Evolutionary conservation across 2,329 filamentous ascomycete genomes (phyloP).

Genomic region (Thelonectria discophora): DNA sequence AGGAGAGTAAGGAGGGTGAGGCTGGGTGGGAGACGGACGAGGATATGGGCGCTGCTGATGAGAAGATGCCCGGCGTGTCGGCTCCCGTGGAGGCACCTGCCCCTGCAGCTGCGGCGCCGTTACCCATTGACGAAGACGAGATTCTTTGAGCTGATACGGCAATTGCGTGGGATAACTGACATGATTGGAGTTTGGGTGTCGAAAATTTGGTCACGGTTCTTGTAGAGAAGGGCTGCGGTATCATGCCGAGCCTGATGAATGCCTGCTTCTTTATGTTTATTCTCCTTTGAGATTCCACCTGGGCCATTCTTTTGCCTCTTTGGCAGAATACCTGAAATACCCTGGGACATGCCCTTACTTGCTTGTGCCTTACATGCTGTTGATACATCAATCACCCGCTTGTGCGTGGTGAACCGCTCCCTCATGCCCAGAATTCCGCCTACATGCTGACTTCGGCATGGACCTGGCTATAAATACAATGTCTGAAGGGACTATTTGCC

Average conservation of each 20-base stretch:
- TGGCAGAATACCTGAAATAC: constrained; percentile 37
- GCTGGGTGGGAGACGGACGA: constrained; percentile 49
- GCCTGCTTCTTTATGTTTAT: constrained; percentile 17
- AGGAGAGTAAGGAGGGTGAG: constrained; percentile 36
- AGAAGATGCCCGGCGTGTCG: constrained; percentile 7
- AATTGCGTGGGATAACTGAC: constrained; percentile 16
- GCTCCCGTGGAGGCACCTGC: constrained; percentile 11
- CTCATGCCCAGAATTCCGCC: neutral
- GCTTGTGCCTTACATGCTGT: constrained; percentile 16
- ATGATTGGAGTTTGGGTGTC: constrained; percentile 40
- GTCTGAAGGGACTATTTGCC: constrained; percentile 13
- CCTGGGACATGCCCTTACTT: too few species aligned
- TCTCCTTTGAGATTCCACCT: constrained; percentile 16
- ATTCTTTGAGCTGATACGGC: constrained; percentile 41
- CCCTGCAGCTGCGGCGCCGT: constrained; percentile 18
- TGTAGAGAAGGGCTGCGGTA: constrained; percentile 3
- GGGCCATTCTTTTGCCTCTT: constrained; percentile 32
- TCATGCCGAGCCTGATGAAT: constrained; percentile 29
- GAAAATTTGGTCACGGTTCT: constrained; percentile 32
- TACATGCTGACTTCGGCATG: neutral
- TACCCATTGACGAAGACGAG: constrained; percentile 43
- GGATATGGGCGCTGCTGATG: constrained; percentile 45
- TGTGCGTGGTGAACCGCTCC: neutral
- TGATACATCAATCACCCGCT: constrained; percentile 25
- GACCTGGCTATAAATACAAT: neutral